Evolutionary conservation across 2,329 filamentous ascomycete genomes (phyloP), one percentile per base, ranked within the genome.

Genomic region (Volutella citrinella): DNA sequence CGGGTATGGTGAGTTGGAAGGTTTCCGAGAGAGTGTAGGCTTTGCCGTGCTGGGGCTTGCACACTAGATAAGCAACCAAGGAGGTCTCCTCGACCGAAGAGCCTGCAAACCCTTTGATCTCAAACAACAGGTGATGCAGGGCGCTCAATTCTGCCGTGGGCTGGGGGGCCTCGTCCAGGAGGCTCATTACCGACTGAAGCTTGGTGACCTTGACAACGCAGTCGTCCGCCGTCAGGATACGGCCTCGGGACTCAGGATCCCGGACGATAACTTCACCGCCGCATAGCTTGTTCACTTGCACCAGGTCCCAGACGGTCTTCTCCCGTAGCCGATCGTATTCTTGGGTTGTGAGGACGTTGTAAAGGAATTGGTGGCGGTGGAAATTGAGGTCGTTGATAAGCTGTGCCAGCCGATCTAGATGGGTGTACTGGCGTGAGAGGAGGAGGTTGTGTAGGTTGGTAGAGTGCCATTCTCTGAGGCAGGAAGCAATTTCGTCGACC

Each of bases 401-500:
- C 36, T 77, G 76, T 3, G 88, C 86, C 57, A 97, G 80, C 43
- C 84, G 80, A 51, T 95, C 88, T 35, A 98, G 69, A 34, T 82
- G 77, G 30, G 75, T 68, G 63, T 98, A 98, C 57, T 90, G 81
- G 40, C 88, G 78, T 14, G 81, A 80, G 8, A 98, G 76, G 2
- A 98, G 74, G 16, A 97, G 72, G 57, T 95, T 88, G 64, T 98
- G 94, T 12, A 98, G 74, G 56, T 96, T 94, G 13, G 90, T 95
- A 14, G 93, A 95, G 65, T 98, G 91, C 94, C 93, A 98, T 73
- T 98, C 93, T 50, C 93, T 80, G 44, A 98, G 67, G 59, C 93
- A 98, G 5, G 90, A 96, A 11, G 93, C 90, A 51, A 98, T 97
- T 61, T 98, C 93, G 63, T 98, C 93, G 16, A 98, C 90, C 42